Conservation (phyloP, 495 filamentous ascomycete genomes). For the Tuber brumale region DNA sequence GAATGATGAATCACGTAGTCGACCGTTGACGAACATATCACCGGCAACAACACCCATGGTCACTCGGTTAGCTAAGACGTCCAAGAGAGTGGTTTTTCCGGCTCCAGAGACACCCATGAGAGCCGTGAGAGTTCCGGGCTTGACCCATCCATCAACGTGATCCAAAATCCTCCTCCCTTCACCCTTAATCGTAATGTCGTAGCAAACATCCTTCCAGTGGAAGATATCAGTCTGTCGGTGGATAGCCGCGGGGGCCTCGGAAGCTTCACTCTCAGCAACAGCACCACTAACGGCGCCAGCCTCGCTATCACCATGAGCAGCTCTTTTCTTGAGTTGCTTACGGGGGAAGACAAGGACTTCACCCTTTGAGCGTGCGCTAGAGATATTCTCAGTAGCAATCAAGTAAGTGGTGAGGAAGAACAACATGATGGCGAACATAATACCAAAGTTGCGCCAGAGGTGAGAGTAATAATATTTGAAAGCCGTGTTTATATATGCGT, state of each 20-base stretch:
- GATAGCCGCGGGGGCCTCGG: conserved; percentile 48
- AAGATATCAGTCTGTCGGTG: conserved; percentile 68
- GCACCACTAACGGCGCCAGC: conserved; percentile 49
- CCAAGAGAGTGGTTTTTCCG: conserved; percentile 67
- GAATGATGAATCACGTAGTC: conserved; percentile 68
- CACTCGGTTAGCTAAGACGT: conserved; percentile 69
- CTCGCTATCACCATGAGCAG: conserved; percentile 52
- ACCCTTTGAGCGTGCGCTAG: conserved; percentile 73
- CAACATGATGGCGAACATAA: conserved; percentile 67
- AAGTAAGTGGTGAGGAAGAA: conserved; percentile 64
- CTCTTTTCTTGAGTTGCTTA: conserved; percentile 55
- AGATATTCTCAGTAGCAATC: conserved; percentile 63
- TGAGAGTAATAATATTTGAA: conserved; percentile 57
- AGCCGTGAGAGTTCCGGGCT: conserved; percentile 84
- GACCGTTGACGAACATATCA: conserved; percentile 77
- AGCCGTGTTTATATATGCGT: conserved; percentile 52
- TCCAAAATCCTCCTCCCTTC: conserved; percentile 70
- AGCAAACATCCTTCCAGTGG: conserved; percentile 78
- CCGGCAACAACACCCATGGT: conserved; percentile 82
- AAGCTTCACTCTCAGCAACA: conserved; percentile 45
- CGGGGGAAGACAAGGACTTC: conserved; percentile 83
- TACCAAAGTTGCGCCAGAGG: conserved; percentile 72
- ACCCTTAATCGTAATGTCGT: conserved; percentile 81
- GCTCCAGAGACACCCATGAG: conserved; percentile 73
- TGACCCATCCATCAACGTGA: conserved; percentile 82